phyloP scores from a whole-genome alignment of 2,329 filamentous ascomycete genomes.

The Colletotrichum magnum region DNA sequence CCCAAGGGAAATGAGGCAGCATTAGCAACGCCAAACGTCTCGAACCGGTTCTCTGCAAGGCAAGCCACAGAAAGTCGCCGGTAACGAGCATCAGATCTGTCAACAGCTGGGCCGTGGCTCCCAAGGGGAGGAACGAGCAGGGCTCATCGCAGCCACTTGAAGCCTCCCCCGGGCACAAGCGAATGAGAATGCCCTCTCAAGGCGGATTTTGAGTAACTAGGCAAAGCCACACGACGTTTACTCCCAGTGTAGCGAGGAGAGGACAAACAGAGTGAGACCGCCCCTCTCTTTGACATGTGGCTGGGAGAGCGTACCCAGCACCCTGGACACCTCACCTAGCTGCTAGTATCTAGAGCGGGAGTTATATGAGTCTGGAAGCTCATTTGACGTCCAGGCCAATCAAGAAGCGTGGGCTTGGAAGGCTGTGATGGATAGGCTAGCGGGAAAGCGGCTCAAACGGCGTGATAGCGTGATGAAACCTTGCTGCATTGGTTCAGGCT shows the following conservation, averaged over 20 bases:
- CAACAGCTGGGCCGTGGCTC: not conserved
- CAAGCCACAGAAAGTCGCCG: not conserved
- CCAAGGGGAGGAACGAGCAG: not conserved
- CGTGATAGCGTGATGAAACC: not conserved
- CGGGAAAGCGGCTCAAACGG: slow-evolving; percentile 1
- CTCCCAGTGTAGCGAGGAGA: no score
- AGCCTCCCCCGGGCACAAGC: not conserved
- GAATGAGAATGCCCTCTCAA: not conserved
- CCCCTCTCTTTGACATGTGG: not conserved
- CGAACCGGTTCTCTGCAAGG: slow-evolving; percentile 1
- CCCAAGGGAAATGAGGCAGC: not conserved
- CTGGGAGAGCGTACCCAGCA: not conserved
- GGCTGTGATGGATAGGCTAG: not conserved
- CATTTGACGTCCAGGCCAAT: not conserved
- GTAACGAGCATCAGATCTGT: not conserved
- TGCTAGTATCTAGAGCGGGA: not conserved
- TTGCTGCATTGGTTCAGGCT: not conserved
- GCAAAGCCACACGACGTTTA: no score
- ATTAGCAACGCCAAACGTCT: not conserved
- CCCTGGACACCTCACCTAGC: not conserved
- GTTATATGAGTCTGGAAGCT: not conserved
- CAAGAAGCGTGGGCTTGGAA: not conserved
- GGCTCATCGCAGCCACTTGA: not conserved
- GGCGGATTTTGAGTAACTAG: not conserved
- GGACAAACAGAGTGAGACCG: not conserved